A percentile compares a stretch with the other conserved stretches of the same genome.
Conservation (phyloP, 352 stramenopile genomes). For the Blastocystis sp. region DNA sequence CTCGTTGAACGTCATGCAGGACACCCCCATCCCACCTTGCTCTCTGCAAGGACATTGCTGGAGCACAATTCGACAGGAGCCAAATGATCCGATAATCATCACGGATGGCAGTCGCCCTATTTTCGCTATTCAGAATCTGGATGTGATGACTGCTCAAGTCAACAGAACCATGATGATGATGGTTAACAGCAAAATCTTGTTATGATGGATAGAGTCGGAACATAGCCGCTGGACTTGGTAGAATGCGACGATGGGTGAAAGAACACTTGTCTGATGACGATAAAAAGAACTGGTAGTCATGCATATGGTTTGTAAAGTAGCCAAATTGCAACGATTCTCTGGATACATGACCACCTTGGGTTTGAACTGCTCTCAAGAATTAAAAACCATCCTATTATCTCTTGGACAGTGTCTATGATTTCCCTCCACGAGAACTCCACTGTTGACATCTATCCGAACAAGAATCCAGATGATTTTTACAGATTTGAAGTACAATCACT, state of each 20-base stretch:
- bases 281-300: not conserved
- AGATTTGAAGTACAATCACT: not conserved
- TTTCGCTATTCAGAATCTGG: not conserved
- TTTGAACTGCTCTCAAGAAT: not conserved
- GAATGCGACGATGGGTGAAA: not conserved
- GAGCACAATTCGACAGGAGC: not conserved
- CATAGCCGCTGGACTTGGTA: not conserved
- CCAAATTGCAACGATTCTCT: not conserved
- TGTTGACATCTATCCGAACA: not conserved
- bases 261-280: not conserved
- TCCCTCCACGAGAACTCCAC: not conserved
- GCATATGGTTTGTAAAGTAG: not conserved
- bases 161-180: not conserved
- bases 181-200: not conserved
- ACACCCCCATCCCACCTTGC: not conserved
- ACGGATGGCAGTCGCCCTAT: not conserved
- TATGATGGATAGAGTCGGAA: not conserved
- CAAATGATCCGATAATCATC: not conserved
- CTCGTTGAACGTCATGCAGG: not conserved
- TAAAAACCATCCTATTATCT: not conserved
- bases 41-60: not conserved
- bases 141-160: not conserved
- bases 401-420: not conserved
- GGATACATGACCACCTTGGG: not conserved
- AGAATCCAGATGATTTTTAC: not conserved